A percentile compares a stretch with the other conserved stretches of the same genome.
phyloP scores from a whole-genome alignment of 306 rosid genomes.

The Cucurbita maxima region DNA sequence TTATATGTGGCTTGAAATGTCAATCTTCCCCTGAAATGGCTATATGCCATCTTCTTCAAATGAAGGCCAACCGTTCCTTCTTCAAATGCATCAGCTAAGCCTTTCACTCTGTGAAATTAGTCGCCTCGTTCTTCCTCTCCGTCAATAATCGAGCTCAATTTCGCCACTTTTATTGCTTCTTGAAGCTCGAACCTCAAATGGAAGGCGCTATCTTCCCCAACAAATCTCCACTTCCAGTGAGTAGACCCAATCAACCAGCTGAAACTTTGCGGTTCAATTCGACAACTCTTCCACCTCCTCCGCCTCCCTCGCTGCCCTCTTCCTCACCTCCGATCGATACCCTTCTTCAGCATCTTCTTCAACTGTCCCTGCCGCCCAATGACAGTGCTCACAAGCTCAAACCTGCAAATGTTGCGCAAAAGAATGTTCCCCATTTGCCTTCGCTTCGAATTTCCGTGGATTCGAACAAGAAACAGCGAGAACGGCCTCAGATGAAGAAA shows the following conservation, averaged over 20 bases:
- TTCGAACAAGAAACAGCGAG: constrained; percentile 9
- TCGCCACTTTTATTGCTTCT: background rate
- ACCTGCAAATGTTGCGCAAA: constrained; percentile 15
- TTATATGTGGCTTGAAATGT: background rate
- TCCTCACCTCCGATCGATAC: constrained; percentile 58
- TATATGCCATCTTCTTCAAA: background rate
- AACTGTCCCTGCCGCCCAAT: constrained; percentile 38
- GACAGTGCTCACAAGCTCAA: constrained; percentile 18
- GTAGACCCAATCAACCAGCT: constrained; percentile 23
- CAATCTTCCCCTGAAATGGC: background rate
- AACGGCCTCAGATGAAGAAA: constrained; percentile 12
- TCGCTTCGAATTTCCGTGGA: constrained; percentile 24
- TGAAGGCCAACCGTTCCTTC: constrained; percentile 5
- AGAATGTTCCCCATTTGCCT: constrained; percentile 18
- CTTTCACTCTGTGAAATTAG: background rate
- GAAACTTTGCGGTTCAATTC: constrained; percentile 43
- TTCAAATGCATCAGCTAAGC: background rate
- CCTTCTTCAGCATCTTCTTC: constrained; percentile 66
- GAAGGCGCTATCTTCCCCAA: constrained; percentile 64
- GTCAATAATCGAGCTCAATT: background rate
- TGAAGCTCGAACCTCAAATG: constrained; percentile 20
- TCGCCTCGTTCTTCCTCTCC: background rate
- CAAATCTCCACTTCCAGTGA: constrained; percentile 38
- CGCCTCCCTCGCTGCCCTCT: constrained; percentile 28
- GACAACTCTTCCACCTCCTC: constrained; percentile 32